Evolutionary conservation across 2,329 filamentous ascomycete genomes (phyloP), one percentile per base, ranked within the genome.

Genomic region (Beauveria sp.): DNA sequence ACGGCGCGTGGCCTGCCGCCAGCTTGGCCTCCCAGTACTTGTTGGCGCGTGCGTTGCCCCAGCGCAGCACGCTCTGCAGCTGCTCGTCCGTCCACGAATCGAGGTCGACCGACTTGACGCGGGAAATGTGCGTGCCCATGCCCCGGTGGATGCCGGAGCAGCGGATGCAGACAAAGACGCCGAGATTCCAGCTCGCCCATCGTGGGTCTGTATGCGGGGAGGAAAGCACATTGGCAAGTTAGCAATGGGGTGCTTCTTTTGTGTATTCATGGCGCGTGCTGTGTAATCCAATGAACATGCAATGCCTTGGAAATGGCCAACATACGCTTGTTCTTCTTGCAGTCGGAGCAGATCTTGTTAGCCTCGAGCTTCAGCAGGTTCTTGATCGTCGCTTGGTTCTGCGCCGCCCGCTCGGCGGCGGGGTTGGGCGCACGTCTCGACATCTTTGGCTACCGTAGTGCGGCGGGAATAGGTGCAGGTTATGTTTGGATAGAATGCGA

Each of bases 81-180:
- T 99, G 94, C 75, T 99, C 94, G 74, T 99, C 94, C 64, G 94
- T 99, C 94, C 94, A 99, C 28, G 93, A 88, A 75, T 99, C 94
- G 66, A 99, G 85, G 75, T 99, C 94, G 67, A 99, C 94, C 2
- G 92, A 97, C 76, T 99, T 99, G 74, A 99, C 94, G 75, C 90
- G 85, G 76, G 92, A 97, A 74, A 99, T 97, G 77, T 99, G 94
- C 64, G 93, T 97, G 70, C 94, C 94, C 92, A 99, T 97, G 67
- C 93, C 92, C 71, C 94, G 90, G 78, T 99, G 94, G 71, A 99
- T 96, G 71, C 96, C 96, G 20, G 94, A 99, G 77, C 94, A 99
- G 72, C 92, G 89, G 73, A 99, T 99, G 80, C 94, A 99, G 71
- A 99, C 81, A 73, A 99, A 99, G 71, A 99, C 87, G 69, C 94